Conservation (phyloP, 768 basidiomycete genomes). For the Rhodosporidiobolus sp. region DNA sequence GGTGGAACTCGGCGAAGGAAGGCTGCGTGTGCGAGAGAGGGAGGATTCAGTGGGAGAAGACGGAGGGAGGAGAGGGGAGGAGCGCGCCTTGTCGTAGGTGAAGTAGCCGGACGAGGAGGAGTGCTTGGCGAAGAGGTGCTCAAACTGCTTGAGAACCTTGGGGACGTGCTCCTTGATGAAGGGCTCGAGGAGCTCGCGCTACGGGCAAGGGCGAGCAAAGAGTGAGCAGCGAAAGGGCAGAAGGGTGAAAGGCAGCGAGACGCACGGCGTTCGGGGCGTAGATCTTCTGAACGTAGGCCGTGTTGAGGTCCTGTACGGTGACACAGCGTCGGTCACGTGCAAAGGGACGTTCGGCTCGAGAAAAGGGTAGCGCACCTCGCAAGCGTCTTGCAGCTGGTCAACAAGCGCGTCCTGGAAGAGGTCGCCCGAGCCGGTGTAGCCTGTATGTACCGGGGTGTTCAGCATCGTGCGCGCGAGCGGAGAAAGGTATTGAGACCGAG, state of each 20-base stretch:
- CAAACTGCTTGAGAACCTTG: conserved; percentile 11
- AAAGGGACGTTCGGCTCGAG: no score
- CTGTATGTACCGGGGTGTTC: background rate
- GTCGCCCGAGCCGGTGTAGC: conserved; percentile 1
- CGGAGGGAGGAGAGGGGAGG: background rate
- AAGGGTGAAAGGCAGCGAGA: background rate
- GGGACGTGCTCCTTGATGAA: conserved; percentile 3
- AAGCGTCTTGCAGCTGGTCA: conserved; percentile 5
- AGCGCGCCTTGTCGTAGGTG: conserved; percentile 6
- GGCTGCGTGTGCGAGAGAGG: conserved; percentile 1
- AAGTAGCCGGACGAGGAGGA: background rate
- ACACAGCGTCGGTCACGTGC: background rate
- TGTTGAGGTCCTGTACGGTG: background rate
- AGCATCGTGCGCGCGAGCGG: background rate
- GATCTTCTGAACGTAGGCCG: background rate
- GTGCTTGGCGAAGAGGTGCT: conserved; percentile 8
- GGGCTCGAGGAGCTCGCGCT: conserved; percentile 1
- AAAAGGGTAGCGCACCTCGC: background rate
- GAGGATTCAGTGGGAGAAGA: no score
- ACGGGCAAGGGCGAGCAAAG: background rate
- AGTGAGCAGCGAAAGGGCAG: no score
- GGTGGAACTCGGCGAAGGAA: conserved; percentile 26
- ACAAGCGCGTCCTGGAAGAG: background rate
- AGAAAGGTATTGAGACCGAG: background rate
- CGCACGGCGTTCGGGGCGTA: conserved; percentile 6